phyloP scores from a whole-genome alignment of 2,329 filamentous ascomycete species.

The Alternaria sp. region DNA sequence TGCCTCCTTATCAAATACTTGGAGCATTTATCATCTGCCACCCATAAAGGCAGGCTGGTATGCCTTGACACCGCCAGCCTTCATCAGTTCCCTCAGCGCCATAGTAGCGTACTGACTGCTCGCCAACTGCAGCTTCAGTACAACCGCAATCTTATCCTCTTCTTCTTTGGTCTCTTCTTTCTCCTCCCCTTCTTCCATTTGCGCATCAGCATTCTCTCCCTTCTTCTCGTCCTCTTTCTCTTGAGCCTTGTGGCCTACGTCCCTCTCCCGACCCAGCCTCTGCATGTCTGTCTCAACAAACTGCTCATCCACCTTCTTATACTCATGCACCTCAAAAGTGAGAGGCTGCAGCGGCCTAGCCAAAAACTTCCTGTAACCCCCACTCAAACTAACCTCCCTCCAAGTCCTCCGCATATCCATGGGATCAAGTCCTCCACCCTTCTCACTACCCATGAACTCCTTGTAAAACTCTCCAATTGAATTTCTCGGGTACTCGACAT shows the following conservation, averaged over 20 bases:
- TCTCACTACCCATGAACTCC: slow-evolving; percentile 81
- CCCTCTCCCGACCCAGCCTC: slow-evolving; percentile 60
- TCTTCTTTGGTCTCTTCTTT: slow-evolving; percentile 17
- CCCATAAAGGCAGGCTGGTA: slow-evolving; percentile 70
- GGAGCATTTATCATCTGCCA: slow-evolving; percentile 39
- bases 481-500: slow-evolving; percentile 86
- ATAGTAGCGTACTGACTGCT: slow-evolving; percentile 87
- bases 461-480: slow-evolving; percentile 83
- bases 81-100: slow-evolving; percentile 80
- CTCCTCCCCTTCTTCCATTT: slow-evolving; percentile 36
- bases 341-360: slow-evolving; percentile 71
- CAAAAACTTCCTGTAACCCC: slow-evolving; percentile 86
- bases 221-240: slow-evolving; percentile 30
- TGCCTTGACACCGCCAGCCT: slow-evolving; percentile 66
- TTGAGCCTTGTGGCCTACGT: slow-evolving; percentile 52
- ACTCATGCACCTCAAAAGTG: slow-evolving; percentile 73
- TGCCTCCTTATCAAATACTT: not conserved
- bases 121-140: slow-evolving; percentile 78
- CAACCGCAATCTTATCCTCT: slow-evolving; percentile 67
- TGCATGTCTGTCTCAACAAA: slow-evolving; percentile 90
- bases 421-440: slow-evolving; percentile 81
- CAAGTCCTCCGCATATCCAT: slow-evolving; percentile 85
- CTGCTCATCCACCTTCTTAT: slow-evolving; percentile 77
- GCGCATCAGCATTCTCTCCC: slow-evolving; percentile 12
- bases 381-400: slow-evolving; percentile 87